These are phyloP conservation scores for Drechslerella coelobrocha DNA, from an alignment of 2,329 filamentous ascomycete genomes.

Conservation along the genomic window DNA sequence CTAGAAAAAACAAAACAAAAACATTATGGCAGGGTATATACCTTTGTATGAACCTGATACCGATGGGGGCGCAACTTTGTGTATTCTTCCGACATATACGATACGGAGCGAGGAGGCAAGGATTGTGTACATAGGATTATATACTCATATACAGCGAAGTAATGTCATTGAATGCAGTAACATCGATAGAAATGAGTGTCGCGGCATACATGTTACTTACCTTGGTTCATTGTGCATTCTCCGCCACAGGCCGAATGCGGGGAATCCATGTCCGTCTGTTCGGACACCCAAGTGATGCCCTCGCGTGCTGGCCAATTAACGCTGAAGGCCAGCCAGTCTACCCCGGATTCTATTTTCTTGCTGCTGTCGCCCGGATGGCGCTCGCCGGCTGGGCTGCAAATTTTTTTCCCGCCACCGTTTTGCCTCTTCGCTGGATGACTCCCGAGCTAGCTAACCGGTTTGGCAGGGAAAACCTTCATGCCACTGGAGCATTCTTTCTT, in stretches of 20 bases:
- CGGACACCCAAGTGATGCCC: not conserved
- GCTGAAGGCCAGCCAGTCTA: too few species aligned
- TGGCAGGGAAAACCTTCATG: too few species aligned
- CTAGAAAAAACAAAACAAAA: constrained; percentile 28
- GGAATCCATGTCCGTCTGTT: constrained; percentile 30
- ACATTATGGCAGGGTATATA: constrained; percentile 4
- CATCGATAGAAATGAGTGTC: not conserved
- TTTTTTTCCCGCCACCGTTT: not conserved
- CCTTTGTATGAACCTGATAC: constrained; percentile 10
- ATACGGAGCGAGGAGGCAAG: too few species aligned
- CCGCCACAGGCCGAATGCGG: constrained; percentile 31
- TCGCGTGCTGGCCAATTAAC: constrained; percentile 11
- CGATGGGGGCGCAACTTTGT: constrained; percentile 3
- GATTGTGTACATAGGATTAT: not conserved
- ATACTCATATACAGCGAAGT: not conserved
- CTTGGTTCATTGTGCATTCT: not conserved
- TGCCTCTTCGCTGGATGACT: not conserved
- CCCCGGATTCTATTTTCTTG: too few species aligned
- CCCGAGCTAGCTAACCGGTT: too few species aligned
- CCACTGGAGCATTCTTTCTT: too few species aligned
- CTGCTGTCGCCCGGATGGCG: too few species aligned
- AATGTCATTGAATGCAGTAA: not conserved
- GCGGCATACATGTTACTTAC: not conserved
- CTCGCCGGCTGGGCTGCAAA: not conserved
- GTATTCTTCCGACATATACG: not conserved